phyloP scores from a whole-genome alignment of 2,329 filamentous ascomycete species.

The Colletotrichum tamarilloi region DNA sequence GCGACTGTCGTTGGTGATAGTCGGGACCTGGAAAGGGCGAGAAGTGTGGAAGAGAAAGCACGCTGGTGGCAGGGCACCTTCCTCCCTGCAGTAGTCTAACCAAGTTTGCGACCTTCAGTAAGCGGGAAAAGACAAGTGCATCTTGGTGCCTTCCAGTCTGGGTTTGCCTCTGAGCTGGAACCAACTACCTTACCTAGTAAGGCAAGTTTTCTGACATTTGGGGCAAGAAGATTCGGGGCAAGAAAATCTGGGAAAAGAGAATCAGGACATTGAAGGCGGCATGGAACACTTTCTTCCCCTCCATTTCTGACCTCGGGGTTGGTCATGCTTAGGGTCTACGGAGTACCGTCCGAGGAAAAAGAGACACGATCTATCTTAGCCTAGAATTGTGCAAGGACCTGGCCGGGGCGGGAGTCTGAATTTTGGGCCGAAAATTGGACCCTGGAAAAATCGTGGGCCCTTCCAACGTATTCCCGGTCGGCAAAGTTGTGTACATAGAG shows the following conservation, averaged over 20 bases:
- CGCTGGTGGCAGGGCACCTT: background rate
- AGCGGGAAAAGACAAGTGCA: background rate
- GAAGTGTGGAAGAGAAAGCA: background rate
- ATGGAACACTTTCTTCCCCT: background rate
- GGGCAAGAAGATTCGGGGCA: background rate
- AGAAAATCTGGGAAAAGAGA: background rate
- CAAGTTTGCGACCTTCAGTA: background rate
- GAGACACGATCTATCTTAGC: background rate
- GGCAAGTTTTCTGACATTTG: background rate
- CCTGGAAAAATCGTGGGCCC: background rate
- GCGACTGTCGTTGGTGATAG: background rate
- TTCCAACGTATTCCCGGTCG: background rate
- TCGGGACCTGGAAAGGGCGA: background rate
- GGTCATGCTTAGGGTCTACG: background rate
- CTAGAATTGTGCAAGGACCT: background rate
- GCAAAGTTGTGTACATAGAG: background rate
- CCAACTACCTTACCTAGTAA: background rate
- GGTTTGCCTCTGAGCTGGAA: background rate
- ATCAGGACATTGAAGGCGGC: background rate
- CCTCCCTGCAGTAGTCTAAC: background rate
- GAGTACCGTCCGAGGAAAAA: background rate
- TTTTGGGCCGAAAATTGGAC: background rate
- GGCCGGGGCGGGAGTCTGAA: background rate
- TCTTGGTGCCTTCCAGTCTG: background rate
- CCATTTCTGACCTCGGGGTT: background rate